Evolutionary conservation across 371 early-diverging fungal genomes (phyloP).

Genomic region (Apophysomyces trapeziformis): DNA sequence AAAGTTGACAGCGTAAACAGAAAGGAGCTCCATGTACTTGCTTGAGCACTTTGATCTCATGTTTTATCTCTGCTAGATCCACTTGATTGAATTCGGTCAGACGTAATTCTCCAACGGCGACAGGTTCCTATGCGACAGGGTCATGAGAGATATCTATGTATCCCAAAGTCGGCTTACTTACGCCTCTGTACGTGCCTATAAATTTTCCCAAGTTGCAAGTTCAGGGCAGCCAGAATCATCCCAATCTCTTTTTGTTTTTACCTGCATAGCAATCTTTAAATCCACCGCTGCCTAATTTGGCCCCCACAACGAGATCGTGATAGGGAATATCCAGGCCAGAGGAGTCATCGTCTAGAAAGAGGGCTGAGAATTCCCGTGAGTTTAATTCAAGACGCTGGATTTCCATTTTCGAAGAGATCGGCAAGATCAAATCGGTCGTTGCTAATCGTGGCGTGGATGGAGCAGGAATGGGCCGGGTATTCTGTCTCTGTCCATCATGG

Average conservation of each 20-base stretch:
- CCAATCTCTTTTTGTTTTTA: slow-evolving; percentile 4
- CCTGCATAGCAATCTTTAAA: slow-evolving; percentile 82
- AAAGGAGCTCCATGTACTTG: slow-evolving; percentile 24
- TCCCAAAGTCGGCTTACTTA: neutral
- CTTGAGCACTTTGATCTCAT: slow-evolving; percentile 81
- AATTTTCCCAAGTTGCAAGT: neutral
- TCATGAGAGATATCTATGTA: neutral
- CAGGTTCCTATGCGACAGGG: slow-evolving; percentile 51
- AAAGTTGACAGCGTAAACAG: too few species aligned
- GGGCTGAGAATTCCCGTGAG: slow-evolving; percentile 56
- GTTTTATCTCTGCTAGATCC: slow-evolving; percentile 74
- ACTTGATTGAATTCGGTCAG: slow-evolving; percentile 67
- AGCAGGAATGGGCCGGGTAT: slow-evolving; percentile 66
- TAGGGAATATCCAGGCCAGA: slow-evolving; percentile 65
- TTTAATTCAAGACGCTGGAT: slow-evolving; percentile 43
- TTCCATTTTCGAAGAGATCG: slow-evolving; percentile 37
- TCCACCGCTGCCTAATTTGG: slow-evolving; percentile 78
- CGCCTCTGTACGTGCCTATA: slow-evolving; percentile 14
- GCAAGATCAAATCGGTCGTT: slow-evolving; percentile 45
- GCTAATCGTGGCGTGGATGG: slow-evolving; percentile 72
- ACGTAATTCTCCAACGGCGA: slow-evolving; percentile 76
- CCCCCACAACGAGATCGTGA: slow-evolving; percentile 58
- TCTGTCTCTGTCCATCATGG: slow-evolving; percentile 52
- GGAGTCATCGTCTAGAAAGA: slow-evolving; percentile 50
- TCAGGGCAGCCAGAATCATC: too few species aligned